Evolutionary conservation across 805 yeast species (phyloP).

Genomic region (Nakazawaea molendinolei): DNA sequence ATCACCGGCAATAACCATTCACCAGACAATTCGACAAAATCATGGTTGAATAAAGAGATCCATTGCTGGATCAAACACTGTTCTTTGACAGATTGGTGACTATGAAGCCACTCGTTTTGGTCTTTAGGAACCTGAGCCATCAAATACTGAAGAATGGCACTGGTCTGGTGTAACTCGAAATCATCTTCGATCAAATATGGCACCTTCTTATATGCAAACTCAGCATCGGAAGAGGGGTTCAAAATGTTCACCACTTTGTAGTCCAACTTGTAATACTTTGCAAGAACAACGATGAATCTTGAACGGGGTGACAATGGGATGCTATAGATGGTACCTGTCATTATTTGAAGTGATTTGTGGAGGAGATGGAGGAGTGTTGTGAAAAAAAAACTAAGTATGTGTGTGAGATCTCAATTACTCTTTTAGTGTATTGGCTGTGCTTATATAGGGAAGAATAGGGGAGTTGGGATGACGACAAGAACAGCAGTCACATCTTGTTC

Average conservation of each 20-base stretch:
- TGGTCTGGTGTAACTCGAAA: constrained; percentile 59
- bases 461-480: no score
- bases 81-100: constrained; percentile 46
- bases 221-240: no score
- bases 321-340: background rate
- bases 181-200: constrained; percentile 72
- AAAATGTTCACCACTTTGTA: no score
- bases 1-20: constrained; percentile 43
- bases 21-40: constrained; percentile 37
- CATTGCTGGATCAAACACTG: constrained; percentile 55
- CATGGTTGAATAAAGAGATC: constrained; percentile 61
- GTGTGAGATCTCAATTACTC: no score
- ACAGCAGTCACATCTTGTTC: no score
- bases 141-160: constrained; percentile 55
- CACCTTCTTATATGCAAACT: constrained; percentile 49
- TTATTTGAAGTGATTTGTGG: no score
- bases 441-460: no score
- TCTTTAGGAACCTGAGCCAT: constrained; percentile 27
- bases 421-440: no score
- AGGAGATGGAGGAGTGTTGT: constrained; percentile 8
- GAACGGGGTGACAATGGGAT: background rate
- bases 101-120: constrained; percentile 28
- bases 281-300: background rate
- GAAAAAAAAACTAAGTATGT: no score
- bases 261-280: background rate